These are phyloP conservation scores for Nadsonia commutata DNA, from an alignment of 1,139 yeast species.

Conservation along the genomic window DNA sequence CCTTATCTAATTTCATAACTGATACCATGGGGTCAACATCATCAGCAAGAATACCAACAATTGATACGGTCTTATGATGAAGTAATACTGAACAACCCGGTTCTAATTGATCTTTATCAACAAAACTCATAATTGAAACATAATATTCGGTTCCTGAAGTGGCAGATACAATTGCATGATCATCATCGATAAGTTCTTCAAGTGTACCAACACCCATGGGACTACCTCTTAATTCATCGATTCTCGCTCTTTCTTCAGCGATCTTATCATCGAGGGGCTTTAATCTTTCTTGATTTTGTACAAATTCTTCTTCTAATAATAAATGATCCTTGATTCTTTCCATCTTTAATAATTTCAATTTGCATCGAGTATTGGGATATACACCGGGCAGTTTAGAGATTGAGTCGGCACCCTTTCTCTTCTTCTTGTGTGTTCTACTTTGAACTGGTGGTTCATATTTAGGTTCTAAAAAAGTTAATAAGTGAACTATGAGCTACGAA, in stretches of 20 bases:
- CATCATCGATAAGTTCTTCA: constrained; percentile 95
- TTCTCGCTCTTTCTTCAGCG: constrained; percentile 88
- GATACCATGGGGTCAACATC: constrained; percentile 97
- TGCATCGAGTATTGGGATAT: constrained; percentile 87
- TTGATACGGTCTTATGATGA: constrained; percentile 89
- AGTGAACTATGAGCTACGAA: neutral
- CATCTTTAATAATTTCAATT: constrained; percentile 74
- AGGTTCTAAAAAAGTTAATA: constrained; percentile 38
- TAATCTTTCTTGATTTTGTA: constrained; percentile 83
- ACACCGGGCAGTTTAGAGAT: constrained; percentile 77
- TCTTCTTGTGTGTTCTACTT: constrained; percentile 76
- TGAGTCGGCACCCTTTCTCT: constrained; percentile 82
- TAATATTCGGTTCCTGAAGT: constrained; percentile 96
- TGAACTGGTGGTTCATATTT: constrained; percentile 98
- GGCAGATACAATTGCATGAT: constrained; percentile 94
- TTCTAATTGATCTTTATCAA: constrained; percentile 87
- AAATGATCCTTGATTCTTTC: constrained; percentile 95
- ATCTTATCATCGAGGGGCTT: constrained; percentile 96
- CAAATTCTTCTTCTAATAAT: constrained; percentile 89
- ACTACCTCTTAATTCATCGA: constrained; percentile 89
- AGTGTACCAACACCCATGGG: constrained; percentile 96
- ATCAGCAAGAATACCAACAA: constrained; percentile 91
- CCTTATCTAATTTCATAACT: constrained; percentile 93
- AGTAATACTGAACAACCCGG: constrained; percentile 96
- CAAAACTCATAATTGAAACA: constrained; percentile 92